Evolutionary conservation across 1,139 yeast genomes (phyloP).

Genomic region (Saccharomyces hybrid): DNA sequence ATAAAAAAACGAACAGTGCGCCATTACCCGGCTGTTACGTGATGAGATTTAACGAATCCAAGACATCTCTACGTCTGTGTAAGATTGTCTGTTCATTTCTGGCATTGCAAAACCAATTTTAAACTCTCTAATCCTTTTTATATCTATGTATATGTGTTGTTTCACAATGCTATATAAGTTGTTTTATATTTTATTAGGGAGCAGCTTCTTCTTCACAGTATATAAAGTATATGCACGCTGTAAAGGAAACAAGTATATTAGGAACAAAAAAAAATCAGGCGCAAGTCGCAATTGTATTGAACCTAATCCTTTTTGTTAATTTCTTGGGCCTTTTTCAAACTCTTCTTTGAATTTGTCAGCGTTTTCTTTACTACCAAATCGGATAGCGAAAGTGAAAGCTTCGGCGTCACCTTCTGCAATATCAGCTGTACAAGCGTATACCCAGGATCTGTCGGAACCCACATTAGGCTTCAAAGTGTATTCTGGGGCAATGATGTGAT

Average conservation of each 20-base stretch:
- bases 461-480: slow-evolving; percentile 85
- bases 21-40: background rate
- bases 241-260: background rate
- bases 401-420: slow-evolving; percentile 93
- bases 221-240: background rate
- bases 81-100: background rate
- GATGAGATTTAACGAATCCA: background rate
- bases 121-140: background rate
- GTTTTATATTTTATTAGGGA: background rate
- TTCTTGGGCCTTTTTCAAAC: slow-evolving; percentile 74
- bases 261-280: background rate
- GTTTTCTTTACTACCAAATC: slow-evolving; percentile 94
- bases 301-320: slow-evolving; percentile 39
- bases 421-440: slow-evolving; percentile 89
- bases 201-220: background rate
- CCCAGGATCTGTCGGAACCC: slow-evolving; percentile 98
- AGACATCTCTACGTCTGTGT: too few relatives aligned
- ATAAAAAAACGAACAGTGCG: background rate
- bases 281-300: background rate
- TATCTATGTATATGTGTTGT: background rate
- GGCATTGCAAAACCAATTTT: background rate
- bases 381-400: slow-evolving; percentile 92
- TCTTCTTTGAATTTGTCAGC: slow-evolving; percentile 93
- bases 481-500: slow-evolving; percentile 82
- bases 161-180: background rate